Conservation (phyloP, 768 basidiomycete genomes). For the Jaapia argillacea region DNA sequence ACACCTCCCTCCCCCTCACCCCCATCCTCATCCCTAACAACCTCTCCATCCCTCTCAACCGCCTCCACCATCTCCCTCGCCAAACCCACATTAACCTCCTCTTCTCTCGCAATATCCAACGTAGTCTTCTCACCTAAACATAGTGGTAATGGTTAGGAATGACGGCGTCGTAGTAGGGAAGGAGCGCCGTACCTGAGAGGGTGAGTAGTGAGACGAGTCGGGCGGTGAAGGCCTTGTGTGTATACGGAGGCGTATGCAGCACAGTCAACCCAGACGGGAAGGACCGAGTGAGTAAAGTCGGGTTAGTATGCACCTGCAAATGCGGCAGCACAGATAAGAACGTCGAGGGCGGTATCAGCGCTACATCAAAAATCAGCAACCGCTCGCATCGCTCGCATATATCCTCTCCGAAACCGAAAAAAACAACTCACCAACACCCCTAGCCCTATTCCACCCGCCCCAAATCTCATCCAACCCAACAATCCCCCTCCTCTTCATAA, state of each 20-base stretch:
- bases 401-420: too few relatives aligned
- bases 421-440: constrained; percentile 67
- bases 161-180: too few relatives aligned
- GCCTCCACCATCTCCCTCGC: constrained; percentile 69
- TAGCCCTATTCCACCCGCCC: constrained; percentile 91
- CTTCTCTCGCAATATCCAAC: constrained; percentile 61
- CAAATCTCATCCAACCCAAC: constrained; percentile 89
- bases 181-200: constrained; percentile 33
- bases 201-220: constrained; percentile 50
- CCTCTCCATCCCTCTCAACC: constrained; percentile 58
- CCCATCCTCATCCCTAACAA: constrained; percentile 69
- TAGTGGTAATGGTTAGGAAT: too few relatives aligned
- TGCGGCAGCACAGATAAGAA: constrained; percentile 68
- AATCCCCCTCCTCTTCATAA: constrained; percentile 75
- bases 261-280: constrained; percentile 65
- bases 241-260: constrained; percentile 75
- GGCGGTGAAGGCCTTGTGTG: constrained; percentile 54
- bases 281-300: constrained; percentile 54
- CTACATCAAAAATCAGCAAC: constrained; percentile 26
- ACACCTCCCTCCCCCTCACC: constrained; percentile 16
- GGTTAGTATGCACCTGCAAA: constrained; percentile 53
- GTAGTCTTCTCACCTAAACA: too few relatives aligned
- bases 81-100: constrained; percentile 64
- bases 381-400: constrained; percentile 4
- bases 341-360: constrained; percentile 83